A percentile compares a stretch with the other conserved stretches of the same genome.
Conservation (phyloP, 768 basidiomycete genomes). For the Termitomyces sp. region DNA sequence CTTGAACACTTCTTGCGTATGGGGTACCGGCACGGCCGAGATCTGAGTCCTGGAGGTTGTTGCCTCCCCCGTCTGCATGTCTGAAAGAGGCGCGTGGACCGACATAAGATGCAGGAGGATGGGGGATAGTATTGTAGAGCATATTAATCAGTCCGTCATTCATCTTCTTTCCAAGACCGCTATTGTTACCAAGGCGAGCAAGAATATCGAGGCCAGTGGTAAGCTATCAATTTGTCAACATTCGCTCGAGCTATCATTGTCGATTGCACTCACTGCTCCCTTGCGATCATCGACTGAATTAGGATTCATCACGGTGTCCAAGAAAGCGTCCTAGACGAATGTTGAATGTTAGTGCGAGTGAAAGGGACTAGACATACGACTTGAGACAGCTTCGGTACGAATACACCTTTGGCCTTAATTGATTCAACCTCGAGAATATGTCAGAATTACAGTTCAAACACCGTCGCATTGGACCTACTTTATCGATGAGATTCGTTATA, state of each 20-base stretch:
- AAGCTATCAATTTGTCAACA: slow-evolving; percentile 18
- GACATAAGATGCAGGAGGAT: slow-evolving; percentile 35
- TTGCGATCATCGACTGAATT: slow-evolving; percentile 42
- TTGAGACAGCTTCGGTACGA: slow-evolving; percentile 18
- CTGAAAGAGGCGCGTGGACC: slow-evolving; percentile 36
- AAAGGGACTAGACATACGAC: slow-evolving; percentile 15
- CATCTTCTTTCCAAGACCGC: slow-evolving; percentile 16
- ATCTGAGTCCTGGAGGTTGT: slow-evolving; percentile 41
- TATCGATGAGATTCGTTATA: slow-evolving; percentile 28
- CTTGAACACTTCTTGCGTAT: slow-evolving; percentile 51
- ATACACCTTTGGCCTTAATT: slow-evolving; percentile 19
- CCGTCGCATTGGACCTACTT: slow-evolving; percentile 10
- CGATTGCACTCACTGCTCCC: slow-evolving; percentile 19
- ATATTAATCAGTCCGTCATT: slow-evolving; percentile 30
- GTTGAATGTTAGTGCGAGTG: neutral
- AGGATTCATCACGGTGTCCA: slow-evolving; percentile 25
- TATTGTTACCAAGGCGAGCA: slow-evolving; percentile 19
- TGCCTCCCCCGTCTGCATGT: slow-evolving; percentile 45
- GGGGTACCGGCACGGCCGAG: slow-evolving; percentile 49
- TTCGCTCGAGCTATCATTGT: neutral
- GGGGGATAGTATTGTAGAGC: slow-evolving; percentile 60
- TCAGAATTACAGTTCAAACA: neutral
- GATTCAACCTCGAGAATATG: neutral
- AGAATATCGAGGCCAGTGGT: slow-evolving; percentile 24
- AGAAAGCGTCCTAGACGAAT: slow-evolving; percentile 22